Conservation (phyloP, 2,329 filamentous ascomycete genomes). For the Lachnellula subtilissima region DNA sequence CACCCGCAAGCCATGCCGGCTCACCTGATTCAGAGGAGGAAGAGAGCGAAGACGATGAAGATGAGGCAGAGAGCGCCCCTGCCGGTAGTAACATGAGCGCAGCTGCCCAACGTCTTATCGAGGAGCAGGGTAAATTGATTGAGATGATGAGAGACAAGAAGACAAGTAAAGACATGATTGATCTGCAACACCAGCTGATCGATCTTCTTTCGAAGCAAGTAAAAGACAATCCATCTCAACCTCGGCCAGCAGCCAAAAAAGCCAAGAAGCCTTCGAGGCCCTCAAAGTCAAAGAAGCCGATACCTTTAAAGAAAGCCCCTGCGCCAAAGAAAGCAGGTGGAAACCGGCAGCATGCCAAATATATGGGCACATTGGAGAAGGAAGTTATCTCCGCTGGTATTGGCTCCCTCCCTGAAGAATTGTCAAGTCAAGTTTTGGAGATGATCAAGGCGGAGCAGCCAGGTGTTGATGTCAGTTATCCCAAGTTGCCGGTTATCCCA, state of each 20-base stretch:
- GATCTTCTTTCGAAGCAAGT: slow-evolving; percentile 55
- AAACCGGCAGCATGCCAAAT: slow-evolving; percentile 34
- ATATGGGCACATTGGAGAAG: slow-evolving; percentile 76
- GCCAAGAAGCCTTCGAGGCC: slow-evolving; percentile 50
- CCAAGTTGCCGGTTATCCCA: slow-evolving; percentile 11
- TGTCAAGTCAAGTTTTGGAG: slow-evolving; percentile 74
- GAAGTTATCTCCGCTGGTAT: slow-evolving; percentile 85
- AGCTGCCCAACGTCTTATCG: slow-evolving; percentile 41
- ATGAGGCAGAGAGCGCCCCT: slow-evolving; percentile 44
- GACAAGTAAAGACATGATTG: slow-evolving; percentile 44
- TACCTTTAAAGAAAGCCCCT: slow-evolving; percentile 17
- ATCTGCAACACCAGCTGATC: slow-evolving; percentile 49
- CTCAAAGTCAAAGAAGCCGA: slow-evolving; percentile 37
- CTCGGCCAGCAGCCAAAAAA: slow-evolving; percentile 32
- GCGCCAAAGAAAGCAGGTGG: slow-evolving; percentile 39
- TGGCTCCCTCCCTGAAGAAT: slow-evolving; percentile 70
- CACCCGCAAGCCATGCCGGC: slow-evolving; percentile 57
- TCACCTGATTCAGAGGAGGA: slow-evolving; percentile 70
- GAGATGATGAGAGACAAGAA: slow-evolving; percentile 46
- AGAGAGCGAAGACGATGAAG: slow-evolving; percentile 57
- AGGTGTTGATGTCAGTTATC: slow-evolving; percentile 55
- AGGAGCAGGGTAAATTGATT: slow-evolving; percentile 56
- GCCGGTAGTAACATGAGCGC: slow-evolving; percentile 30
- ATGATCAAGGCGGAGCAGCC: slow-evolving; percentile 85
- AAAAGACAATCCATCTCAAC: slow-evolving; percentile 31